Evolutionary conservation across 1,139 yeast species (phyloP).

Genomic region (Pichia kudriavzevii): DNA sequence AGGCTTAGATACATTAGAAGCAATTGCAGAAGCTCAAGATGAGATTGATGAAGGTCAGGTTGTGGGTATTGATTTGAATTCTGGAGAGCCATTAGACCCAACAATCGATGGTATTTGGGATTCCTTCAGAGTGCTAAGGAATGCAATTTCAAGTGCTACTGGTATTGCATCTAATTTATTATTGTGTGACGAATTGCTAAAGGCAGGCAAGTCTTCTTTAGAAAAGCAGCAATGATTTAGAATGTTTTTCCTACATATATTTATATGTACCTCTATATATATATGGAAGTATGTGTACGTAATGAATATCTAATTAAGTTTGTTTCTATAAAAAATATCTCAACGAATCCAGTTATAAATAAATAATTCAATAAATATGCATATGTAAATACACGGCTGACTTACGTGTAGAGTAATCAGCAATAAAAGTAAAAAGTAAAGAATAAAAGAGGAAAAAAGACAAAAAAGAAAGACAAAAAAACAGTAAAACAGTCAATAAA

Average conservation of each 20-base stretch:
- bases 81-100: constrained; percentile 97
- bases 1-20: constrained; percentile 88
- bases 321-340: background rate
- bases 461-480: too few species aligned
- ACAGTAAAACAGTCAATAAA: too few species aligned
- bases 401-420: too few species aligned
- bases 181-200: constrained; percentile 89
- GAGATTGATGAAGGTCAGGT: constrained; percentile 72
- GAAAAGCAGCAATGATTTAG: constrained; percentile 30
- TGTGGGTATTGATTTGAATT: constrained; percentile 83
- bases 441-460: too few species aligned
- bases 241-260: too few species aligned
- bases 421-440: too few species aligned
- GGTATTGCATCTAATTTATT: constrained; percentile 91
- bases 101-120: constrained; percentile 95
- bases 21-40: constrained; percentile 84
- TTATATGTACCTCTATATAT: too few species aligned
- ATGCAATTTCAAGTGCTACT: constrained; percentile 86
- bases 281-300: constrained; percentile 1
- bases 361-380: background rate
- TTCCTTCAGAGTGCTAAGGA: constrained; percentile 85
- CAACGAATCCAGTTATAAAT: background rate
- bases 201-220: constrained; percentile 91
- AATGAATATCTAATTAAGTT: background rate
- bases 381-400: too few species aligned